phyloP scores from a whole-genome alignment of 768 basidiomycete genomes.

The Suillus americanus region DNA sequence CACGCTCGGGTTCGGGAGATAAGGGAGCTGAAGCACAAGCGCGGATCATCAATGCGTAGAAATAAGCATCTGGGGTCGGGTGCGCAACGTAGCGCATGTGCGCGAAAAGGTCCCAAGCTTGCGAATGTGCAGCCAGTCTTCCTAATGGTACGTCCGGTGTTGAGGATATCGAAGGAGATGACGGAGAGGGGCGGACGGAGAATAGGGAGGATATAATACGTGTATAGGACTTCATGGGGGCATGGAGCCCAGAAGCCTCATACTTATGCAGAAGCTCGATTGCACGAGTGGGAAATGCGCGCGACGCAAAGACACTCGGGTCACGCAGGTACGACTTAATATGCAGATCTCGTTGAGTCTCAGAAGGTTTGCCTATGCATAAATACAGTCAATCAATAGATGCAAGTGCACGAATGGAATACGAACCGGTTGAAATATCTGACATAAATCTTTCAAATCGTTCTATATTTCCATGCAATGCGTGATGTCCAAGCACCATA shows the following conservation, averaged over 20 bases:
- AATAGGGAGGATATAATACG: slow-evolving; percentile 61
- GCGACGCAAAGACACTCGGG: slow-evolving; percentile 12
- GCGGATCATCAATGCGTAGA: slow-evolving; percentile 86
- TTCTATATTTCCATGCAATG: slow-evolving; percentile 42
- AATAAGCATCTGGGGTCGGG: slow-evolving; percentile 64
- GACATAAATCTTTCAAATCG: slow-evolving; percentile 47
- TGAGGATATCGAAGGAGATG: slow-evolving; percentile 9
- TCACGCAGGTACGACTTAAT: slow-evolving; percentile 58
- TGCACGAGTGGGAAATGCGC: slow-evolving; percentile 59
- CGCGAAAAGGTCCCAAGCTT: slow-evolving; percentile 92
- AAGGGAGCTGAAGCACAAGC: slow-evolving; percentile 66
- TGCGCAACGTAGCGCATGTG: slow-evolving; percentile 98
- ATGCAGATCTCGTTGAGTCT: slow-evolving; percentile 67
- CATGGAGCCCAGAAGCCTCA: slow-evolving; percentile 59
- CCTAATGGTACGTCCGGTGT: slow-evolving; percentile 19
- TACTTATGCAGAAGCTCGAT: slow-evolving; percentile 69
- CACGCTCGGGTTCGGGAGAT: slow-evolving; percentile 81
- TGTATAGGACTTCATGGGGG: slow-evolving; percentile 76
- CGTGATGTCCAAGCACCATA: slow-evolving; percentile 48
- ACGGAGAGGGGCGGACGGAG: slow-evolving; percentile 37
- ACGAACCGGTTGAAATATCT: slow-evolving; percentile 44
- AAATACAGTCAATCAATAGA: slow-evolving; percentile 15
- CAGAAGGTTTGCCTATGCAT: slow-evolving; percentile 39
- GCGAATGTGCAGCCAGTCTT: slow-evolving; percentile 55
- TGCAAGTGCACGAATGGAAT: neutral